Evolutionary conservation across 495 filamentous ascomycete species (phyloP).

Genomic region (Platismatia glauca): DNA sequence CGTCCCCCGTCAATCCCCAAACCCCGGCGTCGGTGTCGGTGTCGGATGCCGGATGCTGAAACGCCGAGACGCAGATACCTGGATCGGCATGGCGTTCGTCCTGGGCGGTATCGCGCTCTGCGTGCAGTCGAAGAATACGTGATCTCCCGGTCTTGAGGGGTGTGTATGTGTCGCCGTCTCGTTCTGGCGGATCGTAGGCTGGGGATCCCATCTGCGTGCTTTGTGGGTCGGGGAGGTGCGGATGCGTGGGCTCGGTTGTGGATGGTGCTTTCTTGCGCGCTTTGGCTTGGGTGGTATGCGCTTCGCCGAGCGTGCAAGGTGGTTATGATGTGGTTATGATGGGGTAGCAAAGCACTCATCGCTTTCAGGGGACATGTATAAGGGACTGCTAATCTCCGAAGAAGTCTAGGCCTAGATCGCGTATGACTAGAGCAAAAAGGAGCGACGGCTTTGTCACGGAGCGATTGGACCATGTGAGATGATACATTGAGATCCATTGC

Average conservation of each 20-base stretch:
- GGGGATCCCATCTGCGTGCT: neutral
- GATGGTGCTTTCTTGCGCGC: neutral
- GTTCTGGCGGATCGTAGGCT: neutral
- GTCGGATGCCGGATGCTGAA: neutral
- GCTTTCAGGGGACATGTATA: neutral
- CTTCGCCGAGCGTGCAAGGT: neutral
- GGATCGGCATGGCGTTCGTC: conserved; percentile 77
- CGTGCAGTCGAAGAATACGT: conserved; percentile 51
- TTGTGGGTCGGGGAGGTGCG: neutral
- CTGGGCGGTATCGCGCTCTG: conserved; percentile 79
- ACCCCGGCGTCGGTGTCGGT: rapidly evolving
- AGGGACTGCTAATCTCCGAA: neutral
- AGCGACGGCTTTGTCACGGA: neutral
- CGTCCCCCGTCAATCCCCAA: conserved; percentile 18
- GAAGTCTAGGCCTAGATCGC: neutral
- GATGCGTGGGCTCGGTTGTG: neutral
- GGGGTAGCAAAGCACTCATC: neutral
- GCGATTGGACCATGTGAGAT: too few species aligned
- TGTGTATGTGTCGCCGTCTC: neutral
- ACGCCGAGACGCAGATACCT: conserved; percentile 53
- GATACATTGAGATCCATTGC: neutral
- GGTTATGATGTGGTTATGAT: neutral
- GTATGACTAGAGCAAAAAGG: neutral
- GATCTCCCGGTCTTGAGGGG: conserved; percentile 1
- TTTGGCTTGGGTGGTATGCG: neutral